Conservation (phyloP, 768 basidiomycete genomes). For the Russula sp. region DNA sequence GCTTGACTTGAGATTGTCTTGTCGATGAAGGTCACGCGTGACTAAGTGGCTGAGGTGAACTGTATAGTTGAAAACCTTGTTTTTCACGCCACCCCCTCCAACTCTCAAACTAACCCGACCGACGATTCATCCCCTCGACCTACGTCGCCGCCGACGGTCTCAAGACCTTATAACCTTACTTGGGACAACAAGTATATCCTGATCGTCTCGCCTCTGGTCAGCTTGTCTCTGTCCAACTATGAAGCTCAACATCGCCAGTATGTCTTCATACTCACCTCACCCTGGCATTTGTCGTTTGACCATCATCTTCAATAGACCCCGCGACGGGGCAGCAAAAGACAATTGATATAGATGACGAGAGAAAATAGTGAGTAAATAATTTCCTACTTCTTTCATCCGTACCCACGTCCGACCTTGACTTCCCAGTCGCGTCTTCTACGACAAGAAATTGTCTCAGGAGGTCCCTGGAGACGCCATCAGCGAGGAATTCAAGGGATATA, state of each 20-base stretch:
- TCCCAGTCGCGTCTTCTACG: constrained; percentile 86
- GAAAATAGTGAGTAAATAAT: constrained; percentile 52
- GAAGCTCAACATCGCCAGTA: constrained; percentile 98
- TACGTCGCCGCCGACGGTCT: constrained; percentile 40
- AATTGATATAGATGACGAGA: constrained; percentile 91
- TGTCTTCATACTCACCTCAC: constrained; percentile 31
- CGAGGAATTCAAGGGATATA: constrained; percentile 95
- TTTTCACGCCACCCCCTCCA: constrained; percentile 26
- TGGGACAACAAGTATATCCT: neutral
- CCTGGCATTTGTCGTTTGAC: neutral
- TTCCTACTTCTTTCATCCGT: neutral
- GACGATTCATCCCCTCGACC: constrained; percentile 32
- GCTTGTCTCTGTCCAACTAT: constrained; percentile 44
- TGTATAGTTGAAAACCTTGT: constrained; percentile 63
- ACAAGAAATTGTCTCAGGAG: constrained; percentile 96
- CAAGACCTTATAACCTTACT: constrained; percentile 25
- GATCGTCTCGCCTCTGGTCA: neutral
- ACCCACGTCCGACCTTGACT: constrained; percentile 3
- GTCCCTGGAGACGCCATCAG: constrained; percentile 86
- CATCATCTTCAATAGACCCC: constrained; percentile 54
- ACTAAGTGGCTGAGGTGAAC: constrained; percentile 35
- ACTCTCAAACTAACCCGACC: too few relatives aligned
- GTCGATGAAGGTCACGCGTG: constrained; percentile 33
- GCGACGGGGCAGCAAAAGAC: constrained; percentile 97
- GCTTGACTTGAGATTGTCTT: neutral